These are phyloP conservation scores for Bimuria novae-zelandiae DNA, from an alignment of 2,329 filamentous ascomycete species.

Conservation along the genomic window DNA sequence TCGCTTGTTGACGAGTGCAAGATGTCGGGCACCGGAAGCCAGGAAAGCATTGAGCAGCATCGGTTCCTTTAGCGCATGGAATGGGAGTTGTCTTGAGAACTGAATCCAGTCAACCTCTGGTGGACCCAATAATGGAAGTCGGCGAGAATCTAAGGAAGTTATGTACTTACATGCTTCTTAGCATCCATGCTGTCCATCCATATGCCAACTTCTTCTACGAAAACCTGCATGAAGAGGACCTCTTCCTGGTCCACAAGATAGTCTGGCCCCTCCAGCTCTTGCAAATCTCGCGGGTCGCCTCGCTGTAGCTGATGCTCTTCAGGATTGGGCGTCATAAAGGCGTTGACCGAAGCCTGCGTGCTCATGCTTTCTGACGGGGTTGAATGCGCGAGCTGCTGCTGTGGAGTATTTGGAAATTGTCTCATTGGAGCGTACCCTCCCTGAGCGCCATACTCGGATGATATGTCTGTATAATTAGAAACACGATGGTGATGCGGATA, in stretches of 20 bases:
- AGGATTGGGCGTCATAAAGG: conserved; percentile 49
- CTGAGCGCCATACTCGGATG: conserved; percentile 7
- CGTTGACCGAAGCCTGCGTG: conserved; percentile 57
- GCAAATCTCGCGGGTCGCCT: conserved; percentile 13
- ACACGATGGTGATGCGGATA: conserved; percentile 18
- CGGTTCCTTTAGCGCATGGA: conserved; percentile 77
- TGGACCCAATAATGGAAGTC: background rate
- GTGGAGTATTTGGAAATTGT: conserved; percentile 4
- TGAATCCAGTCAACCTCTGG: conserved; percentile 28
- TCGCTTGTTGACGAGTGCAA: conserved; percentile 70
- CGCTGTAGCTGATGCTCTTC: conserved; percentile 10
- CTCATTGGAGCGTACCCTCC: conserved; percentile 6
- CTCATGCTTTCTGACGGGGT: conserved; percentile 49
- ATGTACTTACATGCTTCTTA: conserved; percentile 68
- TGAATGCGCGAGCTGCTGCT: conserved; percentile 18
- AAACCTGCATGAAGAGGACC: conserved; percentile 87
- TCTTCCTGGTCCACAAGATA: conserved; percentile 77
- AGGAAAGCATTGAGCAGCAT: conserved; percentile 90
- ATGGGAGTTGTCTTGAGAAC: conserved; percentile 83
- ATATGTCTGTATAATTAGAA: conserved; percentile 10
- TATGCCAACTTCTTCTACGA: conserved; percentile 83
- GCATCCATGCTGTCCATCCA: conserved; percentile 96
- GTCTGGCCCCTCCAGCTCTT: conserved; percentile 47
- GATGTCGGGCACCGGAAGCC: conserved; percentile 83
- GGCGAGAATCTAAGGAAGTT: conserved; percentile 1